phyloP scores from a whole-genome alignment of 1,139 yeast species.

The Hemisphaericaspora lyxosophila region DNA sequence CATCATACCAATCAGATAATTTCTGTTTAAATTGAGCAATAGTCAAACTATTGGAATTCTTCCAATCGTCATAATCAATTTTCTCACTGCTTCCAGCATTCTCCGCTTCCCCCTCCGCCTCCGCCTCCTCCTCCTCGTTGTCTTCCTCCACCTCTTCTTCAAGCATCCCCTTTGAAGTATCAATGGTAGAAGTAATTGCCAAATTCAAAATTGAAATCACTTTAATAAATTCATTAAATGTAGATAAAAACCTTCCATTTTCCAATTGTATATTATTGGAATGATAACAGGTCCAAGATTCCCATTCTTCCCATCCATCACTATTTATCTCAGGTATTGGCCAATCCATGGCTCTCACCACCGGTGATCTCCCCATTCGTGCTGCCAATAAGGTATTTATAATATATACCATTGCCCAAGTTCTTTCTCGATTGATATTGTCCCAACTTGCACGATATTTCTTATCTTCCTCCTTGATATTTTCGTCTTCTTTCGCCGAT shows the following conservation, averaged over 20 bases:
- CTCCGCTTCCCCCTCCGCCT: conserved; percentile 1
- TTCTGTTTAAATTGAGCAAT: conserved; percentile 17
- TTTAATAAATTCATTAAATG: conserved; percentile 20
- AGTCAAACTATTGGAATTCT: conserved; percentile 15
- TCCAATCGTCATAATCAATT: conserved; percentile 13
- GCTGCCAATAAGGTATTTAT: conserved; percentile 23
- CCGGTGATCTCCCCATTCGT: conserved; percentile 25
- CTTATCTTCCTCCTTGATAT: conserved; percentile 11
- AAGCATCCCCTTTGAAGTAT: conserved; percentile 15
- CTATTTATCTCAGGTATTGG: conserved; percentile 21
- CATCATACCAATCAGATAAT: conserved; percentile 15
- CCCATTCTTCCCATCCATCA: conserved; percentile 31
- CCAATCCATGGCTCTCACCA: conserved; percentile 25
- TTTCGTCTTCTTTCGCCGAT: conserved; percentile 1
- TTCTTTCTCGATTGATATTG: conserved; percentile 21
- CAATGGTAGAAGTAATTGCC: conserved; percentile 23
- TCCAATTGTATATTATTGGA: conserved; percentile 16
- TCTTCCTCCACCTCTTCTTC: conserved; percentile 4
- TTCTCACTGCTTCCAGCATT: neutral
- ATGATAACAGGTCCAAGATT: conserved; percentile 20
- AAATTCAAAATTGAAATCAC: conserved; percentile 19
- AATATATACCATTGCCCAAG: conserved; percentile 26
- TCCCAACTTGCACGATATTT: conserved; percentile 15
- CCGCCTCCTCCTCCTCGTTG: neutral
- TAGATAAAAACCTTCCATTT: conserved; percentile 22